phyloP scores from a whole-genome alignment of 2,329 filamentous ascomycete genomes.

The Claviceps monticola region DNA sequence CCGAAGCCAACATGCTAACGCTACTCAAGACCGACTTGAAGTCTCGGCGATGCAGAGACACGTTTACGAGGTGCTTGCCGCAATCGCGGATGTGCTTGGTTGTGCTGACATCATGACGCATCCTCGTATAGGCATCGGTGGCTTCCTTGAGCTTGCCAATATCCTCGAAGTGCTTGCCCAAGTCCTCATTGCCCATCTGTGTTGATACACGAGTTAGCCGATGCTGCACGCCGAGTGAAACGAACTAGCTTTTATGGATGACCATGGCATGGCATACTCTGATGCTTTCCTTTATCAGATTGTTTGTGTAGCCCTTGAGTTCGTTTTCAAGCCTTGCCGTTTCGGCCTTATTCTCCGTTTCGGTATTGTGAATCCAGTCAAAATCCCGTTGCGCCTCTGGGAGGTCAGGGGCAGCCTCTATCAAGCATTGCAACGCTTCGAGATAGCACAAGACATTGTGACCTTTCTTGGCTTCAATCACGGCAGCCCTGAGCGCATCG shows the following conservation, averaged over 20 bases:
- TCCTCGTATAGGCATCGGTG: slow-evolving; percentile 64
- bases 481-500: slow-evolving; percentile 69
- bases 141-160: slow-evolving; percentile 63
- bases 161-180: slow-evolving; percentile 69
- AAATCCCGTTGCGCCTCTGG: slow-evolving; percentile 53
- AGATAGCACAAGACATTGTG: slow-evolving; percentile 61
- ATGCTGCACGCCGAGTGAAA: background rate
- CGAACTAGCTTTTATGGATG: background rate
- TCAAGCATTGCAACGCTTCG: slow-evolving; percentile 52
- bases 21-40: slow-evolving; percentile 55
- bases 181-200: slow-evolving; percentile 88
- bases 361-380: slow-evolving; percentile 59
- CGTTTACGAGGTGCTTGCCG: slow-evolving; percentile 61
- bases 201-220: background rate
- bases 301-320: slow-evolving; percentile 88
- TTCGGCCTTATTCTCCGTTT: slow-evolving; percentile 53
- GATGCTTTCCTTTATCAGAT: slow-evolving; percentile 94
- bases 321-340: slow-evolving; percentile 68
- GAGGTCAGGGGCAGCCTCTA: slow-evolving; percentile 49
- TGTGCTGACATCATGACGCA: slow-evolving; percentile 82
- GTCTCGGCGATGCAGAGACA: slow-evolving; percentile 62
- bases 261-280: slow-evolving; percentile 38
- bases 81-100: slow-evolving; percentile 74
- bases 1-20: slow-evolving; percentile 47
- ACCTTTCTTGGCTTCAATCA: slow-evolving; percentile 61